phyloP scores from a whole-genome alignment of 2,329 filamentous ascomycete genomes.

The Pyrenochaeta sp. region DNA sequence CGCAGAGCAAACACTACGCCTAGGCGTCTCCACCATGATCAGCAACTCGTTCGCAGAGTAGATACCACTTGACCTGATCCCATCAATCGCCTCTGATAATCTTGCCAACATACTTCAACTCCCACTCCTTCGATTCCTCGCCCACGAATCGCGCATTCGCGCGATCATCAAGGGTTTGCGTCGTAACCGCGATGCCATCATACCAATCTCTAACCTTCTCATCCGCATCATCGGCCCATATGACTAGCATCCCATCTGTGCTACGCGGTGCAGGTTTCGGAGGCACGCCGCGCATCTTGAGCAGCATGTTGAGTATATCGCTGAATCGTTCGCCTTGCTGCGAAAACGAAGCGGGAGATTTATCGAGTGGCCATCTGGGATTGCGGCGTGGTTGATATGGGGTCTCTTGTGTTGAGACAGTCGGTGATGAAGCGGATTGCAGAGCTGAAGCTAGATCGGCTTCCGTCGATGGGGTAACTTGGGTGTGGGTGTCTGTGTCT shows the following conservation, averaged over 20 bases:
- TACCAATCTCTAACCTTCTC: constrained; percentile 48
- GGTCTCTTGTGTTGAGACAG: constrained; percentile 6
- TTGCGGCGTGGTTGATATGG: constrained; percentile 21
- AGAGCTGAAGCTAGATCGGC: constrained; percentile 35
- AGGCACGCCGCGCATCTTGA: constrained; percentile 64
- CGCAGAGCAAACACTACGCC: not conserved
- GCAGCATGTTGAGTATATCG: constrained; percentile 64
- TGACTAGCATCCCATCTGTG: constrained; percentile 46
- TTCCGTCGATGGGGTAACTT: constrained; percentile 12
- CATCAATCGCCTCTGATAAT: constrained; percentile 40
- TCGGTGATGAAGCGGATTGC: constrained; percentile 22
- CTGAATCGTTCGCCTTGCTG: constrained; percentile 67
- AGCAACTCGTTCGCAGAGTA: not conserved
- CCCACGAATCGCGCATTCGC: constrained; percentile 41
- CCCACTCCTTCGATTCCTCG: constrained; percentile 46
- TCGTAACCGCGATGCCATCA: constrained; percentile 42
- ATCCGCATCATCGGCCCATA: constrained; percentile 43
- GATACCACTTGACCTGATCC: not conserved
- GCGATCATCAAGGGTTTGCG: constrained; percentile 36
- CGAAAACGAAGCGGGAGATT: constrained; percentile 60
- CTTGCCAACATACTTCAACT: constrained; percentile 48
- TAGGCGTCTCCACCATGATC: not conserved
- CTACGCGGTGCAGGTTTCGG: constrained; percentile 48
- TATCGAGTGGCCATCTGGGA: constrained; percentile 62
- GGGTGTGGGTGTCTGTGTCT: constrained; percentile 3